Percentiles rank a stretch among this genome's conserved stretches.
These are phyloP conservation scores for Eucalyptus sp. DNA, from an alignment of 345 rosid species.

Conservation along the genomic window DNA sequence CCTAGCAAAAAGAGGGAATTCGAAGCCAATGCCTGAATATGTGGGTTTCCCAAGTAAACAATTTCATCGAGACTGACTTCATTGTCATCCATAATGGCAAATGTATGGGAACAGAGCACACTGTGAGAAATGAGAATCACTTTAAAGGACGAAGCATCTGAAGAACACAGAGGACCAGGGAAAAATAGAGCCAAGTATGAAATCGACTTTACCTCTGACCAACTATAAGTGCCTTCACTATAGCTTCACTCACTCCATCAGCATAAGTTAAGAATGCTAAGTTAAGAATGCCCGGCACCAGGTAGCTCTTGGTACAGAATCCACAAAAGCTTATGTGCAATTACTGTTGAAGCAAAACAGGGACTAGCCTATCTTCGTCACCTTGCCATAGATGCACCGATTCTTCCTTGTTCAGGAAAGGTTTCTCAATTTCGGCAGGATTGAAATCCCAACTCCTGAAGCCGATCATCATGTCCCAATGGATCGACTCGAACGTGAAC, in stretches of 20 bases:
- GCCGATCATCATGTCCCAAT: slow-evolving; percentile 42
- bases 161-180: neutral
- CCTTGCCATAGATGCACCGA: slow-evolving; percentile 59
- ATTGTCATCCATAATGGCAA: neutral
- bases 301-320: slow-evolving; percentile 37
- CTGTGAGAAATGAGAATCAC: neutral
- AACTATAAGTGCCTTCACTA: slow-evolving; percentile 21
- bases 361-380: slow-evolving; percentile 45
- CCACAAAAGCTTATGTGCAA: slow-evolving; percentile 33
- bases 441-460: slow-evolving; percentile 71
- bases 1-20: neutral
- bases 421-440: slow-evolving; percentile 48
- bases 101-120: neutral
- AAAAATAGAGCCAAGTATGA: neutral
- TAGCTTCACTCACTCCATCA: slow-evolving; percentile 39
- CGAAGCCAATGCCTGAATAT: neutral
- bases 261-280: neutral
- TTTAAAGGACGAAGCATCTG: neutral
- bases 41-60: neutral
- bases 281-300: slow-evolving; percentile 40
- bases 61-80: neutral
- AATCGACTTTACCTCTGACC: neutral
- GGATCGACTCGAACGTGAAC: slow-evolving; percentile 19
- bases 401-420: slow-evolving; percentile 15
- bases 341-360: slow-evolving; percentile 28